A percentile compares a stretch with the other conserved stretches of the same genome.
Conservation (phyloP, 2,329 filamentous ascomycete genomes). For the Rutstroemia sp. region DNA sequence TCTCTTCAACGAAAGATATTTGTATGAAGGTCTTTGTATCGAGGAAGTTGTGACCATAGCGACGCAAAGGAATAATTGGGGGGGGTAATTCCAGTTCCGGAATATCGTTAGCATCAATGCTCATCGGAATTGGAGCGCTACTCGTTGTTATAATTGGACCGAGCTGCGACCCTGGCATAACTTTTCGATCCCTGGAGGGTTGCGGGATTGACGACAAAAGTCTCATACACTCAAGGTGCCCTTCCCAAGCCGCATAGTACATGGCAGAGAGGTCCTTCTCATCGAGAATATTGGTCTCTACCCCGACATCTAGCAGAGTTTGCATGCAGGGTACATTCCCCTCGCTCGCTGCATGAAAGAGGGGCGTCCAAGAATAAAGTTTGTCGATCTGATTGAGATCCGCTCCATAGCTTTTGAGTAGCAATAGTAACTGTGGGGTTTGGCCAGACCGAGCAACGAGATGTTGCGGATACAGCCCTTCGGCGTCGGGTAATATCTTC, state of each 20-base stretch:
- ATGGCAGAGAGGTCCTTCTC: slow-evolving; percentile 91
- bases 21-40: slow-evolving; percentile 96
- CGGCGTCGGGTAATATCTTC: slow-evolving; percentile 83
- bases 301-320: slow-evolving; percentile 71
- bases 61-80: slow-evolving; percentile 86
- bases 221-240: slow-evolving; percentile 89
- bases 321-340: slow-evolving; percentile 85
- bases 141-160: slow-evolving; percentile 25
- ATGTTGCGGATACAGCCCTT: slow-evolving; percentile 95
- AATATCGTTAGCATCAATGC: slow-evolving; percentile 78
- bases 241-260: slow-evolving; percentile 99
- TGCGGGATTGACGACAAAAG: slow-evolving; percentile 54
- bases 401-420: slow-evolving; percentile 79
- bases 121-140: slow-evolving; percentile 48
- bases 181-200: slow-evolving; percentile 6
- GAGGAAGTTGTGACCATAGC: slow-evolving; percentile 97
- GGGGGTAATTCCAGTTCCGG: slow-evolving; percentile 87
- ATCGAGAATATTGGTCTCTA: slow-evolving; percentile 71
- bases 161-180: slow-evolving; percentile 28
- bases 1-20: slow-evolving; percentile 70
- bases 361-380: slow-evolving; percentile 92
- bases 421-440: slow-evolving; percentile 67
- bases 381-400: slow-evolving; percentile 91
- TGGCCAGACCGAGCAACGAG: slow-evolving; percentile 85
- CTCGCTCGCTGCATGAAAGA: slow-evolving; percentile 94